Conservation (phyloP, 768 basidiomycete species). For the Pisolithus microcarpus region DNA sequence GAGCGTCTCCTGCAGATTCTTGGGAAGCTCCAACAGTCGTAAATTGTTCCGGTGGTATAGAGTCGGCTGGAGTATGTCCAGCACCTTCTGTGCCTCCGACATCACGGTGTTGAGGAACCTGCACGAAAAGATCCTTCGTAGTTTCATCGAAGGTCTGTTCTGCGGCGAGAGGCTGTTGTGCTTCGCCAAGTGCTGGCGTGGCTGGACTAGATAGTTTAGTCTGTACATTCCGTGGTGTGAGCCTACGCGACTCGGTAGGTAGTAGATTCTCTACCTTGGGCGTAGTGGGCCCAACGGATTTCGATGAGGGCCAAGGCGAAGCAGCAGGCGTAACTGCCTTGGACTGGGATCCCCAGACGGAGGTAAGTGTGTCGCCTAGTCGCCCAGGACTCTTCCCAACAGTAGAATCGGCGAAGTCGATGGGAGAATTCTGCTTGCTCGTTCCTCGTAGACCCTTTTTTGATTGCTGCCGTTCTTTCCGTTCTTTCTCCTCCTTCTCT, state of each 20-base stretch:
- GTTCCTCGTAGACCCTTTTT: slow-evolving; percentile 13
- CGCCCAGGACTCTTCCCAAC: slow-evolving; percentile 33
- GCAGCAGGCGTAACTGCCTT: slow-evolving; percentile 22
- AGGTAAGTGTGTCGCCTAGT: slow-evolving; percentile 37
- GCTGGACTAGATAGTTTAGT: slow-evolving; percentile 1
- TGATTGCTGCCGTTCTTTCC: slow-evolving; percentile 14
- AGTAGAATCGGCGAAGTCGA: slow-evolving; percentile 31
- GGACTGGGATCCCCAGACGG: slow-evolving; percentile 42
- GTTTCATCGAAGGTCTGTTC: neutral
- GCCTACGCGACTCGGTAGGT: slow-evolving; percentile 2
- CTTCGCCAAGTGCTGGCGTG: slow-evolving; percentile 11
- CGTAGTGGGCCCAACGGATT: slow-evolving; percentile 18
- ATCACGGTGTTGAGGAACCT: slow-evolving; percentile 6
- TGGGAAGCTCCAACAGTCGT: neutral
- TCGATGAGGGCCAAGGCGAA: slow-evolving; percentile 20
- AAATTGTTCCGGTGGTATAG: slow-evolving; percentile 18
- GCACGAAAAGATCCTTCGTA: slow-evolving; percentile 8
- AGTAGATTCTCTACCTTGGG: slow-evolving; percentile 12
- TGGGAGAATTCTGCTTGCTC: slow-evolving; percentile 20
- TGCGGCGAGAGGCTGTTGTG: neutral
- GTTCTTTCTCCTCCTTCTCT: slow-evolving; percentile 15
- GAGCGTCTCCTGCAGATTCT: neutral
- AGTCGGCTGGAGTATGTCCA: slow-evolving; percentile 24
- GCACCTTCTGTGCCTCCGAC: neutral
- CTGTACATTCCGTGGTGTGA: slow-evolving; percentile 4